Percentiles rank a stretch among this genome's conserved stretches.
phyloP scores from a whole-genome alignment of 306 rosid genomes.

The Elaeagnus macrophylla region DNA sequence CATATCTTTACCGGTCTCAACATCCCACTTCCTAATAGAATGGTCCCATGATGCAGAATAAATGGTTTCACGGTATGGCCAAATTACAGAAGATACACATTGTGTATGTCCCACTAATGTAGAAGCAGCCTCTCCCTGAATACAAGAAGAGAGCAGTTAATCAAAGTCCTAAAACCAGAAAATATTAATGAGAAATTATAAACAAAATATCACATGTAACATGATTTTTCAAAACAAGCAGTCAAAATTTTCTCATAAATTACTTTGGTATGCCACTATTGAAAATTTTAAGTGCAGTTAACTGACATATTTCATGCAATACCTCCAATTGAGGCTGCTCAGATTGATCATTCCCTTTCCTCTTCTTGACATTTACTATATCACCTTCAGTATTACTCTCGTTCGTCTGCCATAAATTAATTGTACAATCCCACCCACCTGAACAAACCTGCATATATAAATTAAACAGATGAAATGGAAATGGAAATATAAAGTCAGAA shows the following conservation, averaged over 20 bases:
- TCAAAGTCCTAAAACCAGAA: neutral
- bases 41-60: slow-evolving; percentile 96
- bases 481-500: slow-evolving; percentile 1
- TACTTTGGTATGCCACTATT: too few relatives aligned
- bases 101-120: slow-evolving; percentile 89
- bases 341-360: slow-evolving; percentile 42
- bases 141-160: slow-evolving; percentile 12
- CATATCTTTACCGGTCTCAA: slow-evolving; percentile 57
- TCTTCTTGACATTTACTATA: slow-evolving; percentile 56
- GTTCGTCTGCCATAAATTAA: slow-evolving; percentile 68
- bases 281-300: slow-evolving; percentile 3
- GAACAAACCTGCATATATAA: slow-evolving; percentile 72
- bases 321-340: slow-evolving; percentile 80
- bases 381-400: slow-evolving; percentile 50
- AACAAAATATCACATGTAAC: too few relatives aligned
- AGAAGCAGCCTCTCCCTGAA: slow-evolving; percentile 62
- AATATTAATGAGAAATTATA: neutral
- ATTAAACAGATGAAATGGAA: slow-evolving; percentile 7
- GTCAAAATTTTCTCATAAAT: too few relatives aligned
- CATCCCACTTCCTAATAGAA: slow-evolving; percentile 81
- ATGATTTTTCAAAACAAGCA: too few relatives aligned
- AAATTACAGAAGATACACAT: slow-evolving; percentile 69
- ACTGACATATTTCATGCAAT: slow-evolving; percentile 8
- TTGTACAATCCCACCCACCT: slow-evolving; percentile 88
- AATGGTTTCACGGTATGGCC: slow-evolving; percentile 61